Evolutionary conservation across 768 basidiomycete genomes (phyloP), one percentile per base, ranked within the genome.

Genomic region (Lactarius pseudohatsudake): DNA sequence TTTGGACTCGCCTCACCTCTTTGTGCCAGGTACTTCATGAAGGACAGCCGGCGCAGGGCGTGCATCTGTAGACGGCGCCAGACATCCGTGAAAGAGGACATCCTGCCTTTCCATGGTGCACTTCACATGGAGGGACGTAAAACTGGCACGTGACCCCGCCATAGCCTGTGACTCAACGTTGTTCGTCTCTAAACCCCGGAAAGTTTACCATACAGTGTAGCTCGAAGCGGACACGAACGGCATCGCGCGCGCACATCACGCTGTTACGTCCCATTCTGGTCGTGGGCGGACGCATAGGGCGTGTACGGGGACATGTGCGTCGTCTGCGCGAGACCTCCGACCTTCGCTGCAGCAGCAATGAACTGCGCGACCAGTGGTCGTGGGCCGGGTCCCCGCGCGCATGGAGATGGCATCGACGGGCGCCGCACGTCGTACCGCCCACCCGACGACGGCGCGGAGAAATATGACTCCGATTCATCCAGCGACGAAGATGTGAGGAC

Each of bases 221-320:
- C 80, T 86, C 28, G 85, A 87, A 68, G 75, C 79, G 3, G 32
- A 55, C 13, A n/a, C 32, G 22, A 64, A 40, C 32, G 62, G 58
- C 57, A 30, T 26, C 22, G 41, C 41, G 3, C 57, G 41, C 8
- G 53, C 50, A 3, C 30, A 30, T 30, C 28, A 28, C 28, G 28
- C 28, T 3, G 28, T 2, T 28, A 28, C 28, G 28, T 28, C 28
- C 28, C 26, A 28, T 3, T 28, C 36, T 91, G 89, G 89, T 81
- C 47, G 2, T 50, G 47, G 47, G 26, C 85, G 16, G 92, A 92
- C 68, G 83, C 84, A 8, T 92, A 90, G 90, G 84, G 85, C 28
- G 79, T 93, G 15, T 94, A 94, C 71, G 92, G 93, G 76, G n/a
- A n/a, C n/a, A 87, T 89, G 28, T 94, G 92, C 68, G 79, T 92